A percentile compares a stretch with the other conserved stretches of the same genome.
Conservation (phyloP, 2,329 filamentous ascomycete species). For the Alternaria conjuncta region DNA sequence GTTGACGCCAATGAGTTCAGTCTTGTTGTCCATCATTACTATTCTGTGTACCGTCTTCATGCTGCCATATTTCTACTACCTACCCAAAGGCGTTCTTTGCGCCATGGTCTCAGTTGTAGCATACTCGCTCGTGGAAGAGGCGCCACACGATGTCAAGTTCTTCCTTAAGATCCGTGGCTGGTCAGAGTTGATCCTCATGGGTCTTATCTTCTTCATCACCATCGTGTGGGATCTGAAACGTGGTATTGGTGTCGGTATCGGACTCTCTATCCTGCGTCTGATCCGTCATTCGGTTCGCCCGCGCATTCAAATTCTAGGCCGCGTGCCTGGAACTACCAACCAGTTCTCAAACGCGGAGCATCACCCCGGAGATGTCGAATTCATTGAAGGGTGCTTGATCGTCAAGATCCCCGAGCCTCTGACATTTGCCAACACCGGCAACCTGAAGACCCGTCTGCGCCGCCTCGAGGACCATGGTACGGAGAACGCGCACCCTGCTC, state of each 20-base stretch:
- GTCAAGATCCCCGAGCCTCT: slow-evolving; percentile 97
- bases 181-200: slow-evolving; percentile 85
- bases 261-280: slow-evolving; percentile 85
- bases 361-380: slow-evolving; percentile 76
- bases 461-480: slow-evolving; percentile 93
- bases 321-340: slow-evolving; percentile 77
- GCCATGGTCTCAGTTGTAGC: slow-evolving; percentile 96
- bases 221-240: slow-evolving; percentile 94
- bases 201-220: slow-evolving; percentile 86
- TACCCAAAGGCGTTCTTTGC: slow-evolving; percentile 94
- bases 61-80: slow-evolving; percentile 90
- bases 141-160: slow-evolving; percentile 88
- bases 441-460: slow-evolving; percentile 81
- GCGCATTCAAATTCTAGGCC: slow-evolving; percentile 93
- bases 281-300: slow-evolving; percentile 90
- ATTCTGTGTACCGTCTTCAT: slow-evolving; percentile 81
- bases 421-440: slow-evolving; percentile 95
- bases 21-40: slow-evolving; percentile 83
- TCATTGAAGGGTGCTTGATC: slow-evolving; percentile 89
- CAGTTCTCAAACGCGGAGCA: slow-evolving; percentile 85
- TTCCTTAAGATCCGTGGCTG: slow-evolving; percentile 86
- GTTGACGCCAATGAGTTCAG: slow-evolving; percentile 89
- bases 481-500: slow-evolving; percentile 79
- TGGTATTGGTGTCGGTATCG: slow-evolving; percentile 92
- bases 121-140: slow-evolving; percentile 93